These are phyloP conservation scores for Tolypocladium pustulatum DNA, from an alignment of 2,329 filamentous ascomycete genomes.

Conservation along the genomic window DNA sequence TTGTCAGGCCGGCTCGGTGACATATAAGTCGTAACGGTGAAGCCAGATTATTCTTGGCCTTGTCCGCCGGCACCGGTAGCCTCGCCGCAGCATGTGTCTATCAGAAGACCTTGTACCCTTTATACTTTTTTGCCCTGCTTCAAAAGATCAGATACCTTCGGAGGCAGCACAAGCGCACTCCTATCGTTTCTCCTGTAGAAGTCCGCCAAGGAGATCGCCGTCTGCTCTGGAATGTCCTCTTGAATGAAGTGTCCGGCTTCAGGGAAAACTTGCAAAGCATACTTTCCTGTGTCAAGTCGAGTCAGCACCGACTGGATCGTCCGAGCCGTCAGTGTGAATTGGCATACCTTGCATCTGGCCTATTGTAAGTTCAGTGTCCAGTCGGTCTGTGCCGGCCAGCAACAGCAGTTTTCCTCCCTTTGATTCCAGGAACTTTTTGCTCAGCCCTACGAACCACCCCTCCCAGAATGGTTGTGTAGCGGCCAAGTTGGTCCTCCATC, in stretches of 20 bases:
- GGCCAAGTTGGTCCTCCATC: slow-evolving; percentile 77
- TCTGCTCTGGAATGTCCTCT: slow-evolving; percentile 87
- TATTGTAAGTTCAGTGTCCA: slow-evolving; percentile 89
- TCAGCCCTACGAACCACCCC: slow-evolving; percentile 83
- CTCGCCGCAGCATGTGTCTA: not conserved
- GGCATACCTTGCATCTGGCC: slow-evolving; percentile 83
- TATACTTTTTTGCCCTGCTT: slow-evolving; percentile 51
- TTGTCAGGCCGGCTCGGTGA: too few relatives aligned
- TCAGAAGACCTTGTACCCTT: not conserved
- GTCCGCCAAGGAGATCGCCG: slow-evolving; percentile 73
- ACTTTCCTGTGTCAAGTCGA: slow-evolving; percentile 54
- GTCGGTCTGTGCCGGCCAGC: slow-evolving; percentile 76
- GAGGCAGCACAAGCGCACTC: slow-evolving; percentile 72
- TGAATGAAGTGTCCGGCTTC: slow-evolving; percentile 96
- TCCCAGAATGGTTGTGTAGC: slow-evolving; percentile 88
- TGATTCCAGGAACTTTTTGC: slow-evolving; percentile 74
- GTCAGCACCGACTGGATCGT: not conserved
- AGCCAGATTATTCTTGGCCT: not conserved
- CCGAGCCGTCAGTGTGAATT: not conserved
- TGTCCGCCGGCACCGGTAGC: not conserved
- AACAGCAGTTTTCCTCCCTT: slow-evolving; percentile 76
- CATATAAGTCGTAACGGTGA: not conserved
- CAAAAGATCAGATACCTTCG: slow-evolving; percentile 73
- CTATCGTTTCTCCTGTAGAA: slow-evolving; percentile 90
- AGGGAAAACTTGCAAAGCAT: slow-evolving; percentile 87